Conservation (phyloP, 2,329 filamentous ascomycete genomes). For the Cercospora sp. region DNA sequence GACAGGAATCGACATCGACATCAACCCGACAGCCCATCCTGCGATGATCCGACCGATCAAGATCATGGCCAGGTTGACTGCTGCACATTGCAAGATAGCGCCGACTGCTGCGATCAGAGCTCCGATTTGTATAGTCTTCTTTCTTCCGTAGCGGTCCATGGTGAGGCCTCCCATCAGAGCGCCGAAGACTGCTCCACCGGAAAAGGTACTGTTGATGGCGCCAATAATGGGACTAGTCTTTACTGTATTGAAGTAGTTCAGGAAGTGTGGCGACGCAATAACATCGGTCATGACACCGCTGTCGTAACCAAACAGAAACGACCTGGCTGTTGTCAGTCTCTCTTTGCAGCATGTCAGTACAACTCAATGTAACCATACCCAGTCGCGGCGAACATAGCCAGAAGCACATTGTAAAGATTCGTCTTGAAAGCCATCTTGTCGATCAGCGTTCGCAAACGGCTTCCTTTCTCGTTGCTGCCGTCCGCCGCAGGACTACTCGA, state of each 20-base stretch:
- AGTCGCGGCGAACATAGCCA: conserved; percentile 34
- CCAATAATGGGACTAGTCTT: conserved; percentile 56
- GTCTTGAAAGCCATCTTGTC: conserved; percentile 24
- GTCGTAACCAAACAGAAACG: conserved; percentile 51
- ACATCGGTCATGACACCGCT: conserved; percentile 50
- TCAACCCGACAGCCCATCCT: conserved; percentile 59
- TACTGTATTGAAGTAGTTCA: conserved; percentile 57
- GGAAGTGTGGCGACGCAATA: conserved; percentile 58
- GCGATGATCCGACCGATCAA: conserved; percentile 60
- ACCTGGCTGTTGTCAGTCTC: conserved; percentile 24
- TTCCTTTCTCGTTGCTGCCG: not conserved
- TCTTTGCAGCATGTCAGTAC: not conserved
- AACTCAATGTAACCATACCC: conserved; percentile 21
- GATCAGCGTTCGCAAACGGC: not conserved
- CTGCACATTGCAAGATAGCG: conserved; percentile 59
- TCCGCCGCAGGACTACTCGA: not conserved
- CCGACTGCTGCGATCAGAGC: conserved; percentile 60
- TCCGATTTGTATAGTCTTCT: conserved; percentile 60
- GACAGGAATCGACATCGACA: conserved; percentile 61
- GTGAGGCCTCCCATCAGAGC: conserved; percentile 56
- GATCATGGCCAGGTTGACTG: conserved; percentile 58
- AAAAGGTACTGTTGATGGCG: conserved; percentile 64
- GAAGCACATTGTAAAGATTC: conserved; percentile 32
- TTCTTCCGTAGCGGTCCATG: conserved; percentile 62
- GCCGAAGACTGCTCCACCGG: conserved; percentile 58